phyloP scores from a whole-genome alignment of 768 basidiomycete genomes.

The Aureoboletus auriporus region DNA sequence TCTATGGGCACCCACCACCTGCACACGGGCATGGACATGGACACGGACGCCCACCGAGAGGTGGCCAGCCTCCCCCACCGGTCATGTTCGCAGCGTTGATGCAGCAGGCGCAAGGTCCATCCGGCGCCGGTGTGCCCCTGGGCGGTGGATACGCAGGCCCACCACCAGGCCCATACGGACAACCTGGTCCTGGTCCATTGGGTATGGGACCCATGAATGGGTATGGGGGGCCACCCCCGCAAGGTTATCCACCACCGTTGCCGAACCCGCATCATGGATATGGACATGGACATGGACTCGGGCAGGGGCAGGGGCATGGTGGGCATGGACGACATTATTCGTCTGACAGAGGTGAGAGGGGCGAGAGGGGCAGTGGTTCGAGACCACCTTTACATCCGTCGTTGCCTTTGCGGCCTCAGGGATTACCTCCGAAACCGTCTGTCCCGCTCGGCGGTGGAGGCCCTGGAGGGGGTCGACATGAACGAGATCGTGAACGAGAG shows the following conservation, averaged over 20 bases:
- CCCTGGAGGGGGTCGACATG: slow-evolving; percentile 10
- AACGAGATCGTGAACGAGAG: slow-evolving; percentile 13
- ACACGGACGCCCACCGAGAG: slow-evolving; percentile 30
- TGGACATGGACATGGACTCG: slow-evolving; percentile 1
- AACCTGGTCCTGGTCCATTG: not conserved
- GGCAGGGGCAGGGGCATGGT: no score
- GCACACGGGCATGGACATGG: slow-evolving; percentile 13
- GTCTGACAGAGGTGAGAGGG: slow-evolving; percentile 14
- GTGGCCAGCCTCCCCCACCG: slow-evolving; percentile 22
- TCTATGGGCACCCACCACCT: slow-evolving; percentile 32
- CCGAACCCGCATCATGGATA: slow-evolving; percentile 8
- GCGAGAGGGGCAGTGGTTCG: slow-evolving; percentile 3
- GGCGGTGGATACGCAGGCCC: slow-evolving; percentile 11
- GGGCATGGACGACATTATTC: slow-evolving; percentile 11
- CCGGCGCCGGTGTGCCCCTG: slow-evolving; percentile 4
- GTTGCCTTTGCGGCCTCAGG: slow-evolving; percentile 16
- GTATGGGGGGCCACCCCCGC: slow-evolving; percentile 12
- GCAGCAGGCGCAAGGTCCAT: slow-evolving; percentile 19
- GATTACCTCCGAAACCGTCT: slow-evolving; percentile 19
- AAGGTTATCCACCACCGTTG: slow-evolving; percentile 18
- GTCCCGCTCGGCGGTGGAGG: slow-evolving; percentile 14
- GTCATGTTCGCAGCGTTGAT: slow-evolving; percentile 30
- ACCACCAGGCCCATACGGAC: slow-evolving; percentile 14
- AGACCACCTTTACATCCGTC: slow-evolving; percentile 14
- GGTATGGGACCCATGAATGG: slow-evolving; percentile 12